Percentiles rank a stretch among this genome's conserved stretches.
Conservation (phyloP, 148 eudicot species). For the Camellia lanceoleosa region DNA sequence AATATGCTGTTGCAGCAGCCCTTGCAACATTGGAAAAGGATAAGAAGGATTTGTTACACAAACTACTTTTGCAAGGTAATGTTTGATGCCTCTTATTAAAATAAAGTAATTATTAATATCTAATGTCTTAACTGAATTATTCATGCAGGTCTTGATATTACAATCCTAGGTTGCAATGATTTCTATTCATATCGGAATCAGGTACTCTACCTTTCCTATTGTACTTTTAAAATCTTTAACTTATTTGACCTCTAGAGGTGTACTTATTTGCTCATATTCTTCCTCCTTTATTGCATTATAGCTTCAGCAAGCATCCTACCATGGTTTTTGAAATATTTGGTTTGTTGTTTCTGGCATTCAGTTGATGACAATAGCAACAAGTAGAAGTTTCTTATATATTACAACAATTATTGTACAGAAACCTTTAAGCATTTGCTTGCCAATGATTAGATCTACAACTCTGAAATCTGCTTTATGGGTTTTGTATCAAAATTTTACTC, state of each 20-base stretch:
- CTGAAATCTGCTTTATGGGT: not conserved
- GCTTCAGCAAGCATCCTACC: not conserved
- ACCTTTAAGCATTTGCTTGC: not conserved
- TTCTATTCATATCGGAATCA: constrained; percentile 90
- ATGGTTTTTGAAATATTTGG: not conserved
- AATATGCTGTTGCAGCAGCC: constrained; percentile 84
- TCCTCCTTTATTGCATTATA: not conserved
- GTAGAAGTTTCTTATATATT: not conserved
- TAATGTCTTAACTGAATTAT: constrained; percentile 35
- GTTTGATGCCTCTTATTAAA: constrained; percentile 7
- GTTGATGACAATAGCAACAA: not conserved
- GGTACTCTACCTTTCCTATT: constrained; percentile 33
- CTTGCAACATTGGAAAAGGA: constrained; percentile 52
- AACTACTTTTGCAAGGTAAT: constrained; percentile 71
- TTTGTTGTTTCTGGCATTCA: not conserved
- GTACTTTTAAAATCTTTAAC: not conserved
- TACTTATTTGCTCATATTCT: not conserved
- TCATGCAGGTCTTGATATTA: constrained; percentile 92
- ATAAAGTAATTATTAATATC: not conserved
- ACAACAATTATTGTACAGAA: not conserved
- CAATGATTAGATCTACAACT: not conserved
- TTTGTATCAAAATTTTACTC: not conserved
- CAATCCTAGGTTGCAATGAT: constrained; percentile 87
- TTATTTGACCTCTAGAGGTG: not conserved
- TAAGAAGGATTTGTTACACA: constrained; percentile 54